phyloP scores from a whole-genome alignment of 768 basidiomycete species.

The Leccinum longicurvipes region DNA sequence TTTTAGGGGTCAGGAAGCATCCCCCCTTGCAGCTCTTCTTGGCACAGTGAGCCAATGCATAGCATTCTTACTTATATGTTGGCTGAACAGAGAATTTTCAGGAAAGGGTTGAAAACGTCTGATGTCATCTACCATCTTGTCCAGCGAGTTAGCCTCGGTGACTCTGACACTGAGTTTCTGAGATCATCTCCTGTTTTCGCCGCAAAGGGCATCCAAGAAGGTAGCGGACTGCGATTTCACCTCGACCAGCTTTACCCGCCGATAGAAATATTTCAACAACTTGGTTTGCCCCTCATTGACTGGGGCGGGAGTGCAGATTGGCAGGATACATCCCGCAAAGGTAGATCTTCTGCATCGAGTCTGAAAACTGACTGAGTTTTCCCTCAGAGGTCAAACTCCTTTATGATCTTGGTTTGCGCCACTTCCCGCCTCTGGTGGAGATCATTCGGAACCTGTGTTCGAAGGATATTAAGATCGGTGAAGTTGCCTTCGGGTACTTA shows the following conservation, averaged over 20 bases:
- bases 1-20: not conserved
- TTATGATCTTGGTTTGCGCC: not conserved
- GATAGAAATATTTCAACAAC: constrained; percentile 54
- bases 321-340: constrained; percentile 24
- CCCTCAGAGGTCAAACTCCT: not conserved
- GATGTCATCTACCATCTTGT: too few species aligned
- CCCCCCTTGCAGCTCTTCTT: not conserved
- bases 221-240: too few species aligned
- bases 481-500: constrained; percentile 71
- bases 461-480: constrained; percentile 35
- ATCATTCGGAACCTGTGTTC: not conserved
- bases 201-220: too few species aligned
- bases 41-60: not conserved
- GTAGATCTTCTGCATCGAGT: not conserved
- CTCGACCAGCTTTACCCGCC: constrained; percentile 74
- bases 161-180: too few species aligned
- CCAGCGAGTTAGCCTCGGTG: too few species aligned
- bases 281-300: constrained; percentile 77
- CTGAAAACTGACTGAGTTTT: not conserved
- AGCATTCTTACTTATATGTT: constrained; percentile 55
- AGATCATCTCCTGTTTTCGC: too few species aligned
- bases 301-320: constrained; percentile 77
- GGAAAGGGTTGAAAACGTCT: too few species aligned
- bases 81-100: too few species aligned
- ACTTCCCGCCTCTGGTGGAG: not conserved